phyloP scores from a whole-genome alignment of 2,329 filamentous ascomycete species.

The Ambrosiella beaveri region DNA sequence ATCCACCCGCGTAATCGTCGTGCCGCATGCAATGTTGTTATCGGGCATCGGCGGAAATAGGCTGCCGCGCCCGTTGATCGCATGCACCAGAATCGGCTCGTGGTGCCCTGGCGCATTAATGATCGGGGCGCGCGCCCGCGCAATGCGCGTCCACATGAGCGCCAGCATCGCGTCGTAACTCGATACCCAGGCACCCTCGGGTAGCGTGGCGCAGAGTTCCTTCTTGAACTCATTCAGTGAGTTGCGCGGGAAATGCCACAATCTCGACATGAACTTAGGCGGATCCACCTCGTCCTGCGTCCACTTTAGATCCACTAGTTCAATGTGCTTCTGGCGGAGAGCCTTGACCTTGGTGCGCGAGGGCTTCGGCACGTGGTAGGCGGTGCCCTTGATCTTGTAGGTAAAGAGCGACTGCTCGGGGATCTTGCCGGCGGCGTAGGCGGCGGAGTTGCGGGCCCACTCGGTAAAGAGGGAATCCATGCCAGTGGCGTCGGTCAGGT shows the following conservation, averaged over 20 bases:
- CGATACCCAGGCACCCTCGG: conserved; percentile 2
- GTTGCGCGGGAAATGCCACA: conserved; percentile 5
- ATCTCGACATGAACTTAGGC: conserved; percentile 4
- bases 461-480: neutral
- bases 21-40: conserved; percentile 5
- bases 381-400: conserved; percentile 3
- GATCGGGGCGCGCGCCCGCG: neutral
- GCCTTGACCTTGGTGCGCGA: neutral
- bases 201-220: neutral
- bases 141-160: neutral
- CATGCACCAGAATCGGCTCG: neutral
- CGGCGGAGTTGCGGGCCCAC: conserved; percentile 1
- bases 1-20: conserved; percentile 3
- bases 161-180: conserved; percentile 6
- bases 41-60: conserved; percentile 5
- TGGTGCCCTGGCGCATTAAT: neutral
- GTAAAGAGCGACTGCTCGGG: neutral
- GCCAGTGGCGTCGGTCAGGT: conserved; percentile 3
- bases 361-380: conserved; percentile 7
- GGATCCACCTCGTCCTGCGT: neutral
- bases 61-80: conserved; percentile 3
- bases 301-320: neutral
- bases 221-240: conserved; percentile 4
- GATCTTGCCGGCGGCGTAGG: neutral
- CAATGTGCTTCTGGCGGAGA: neutral